phyloP scores from a whole-genome alignment of 306 rosid genomes.

The Rubus parviflorus region DNA sequence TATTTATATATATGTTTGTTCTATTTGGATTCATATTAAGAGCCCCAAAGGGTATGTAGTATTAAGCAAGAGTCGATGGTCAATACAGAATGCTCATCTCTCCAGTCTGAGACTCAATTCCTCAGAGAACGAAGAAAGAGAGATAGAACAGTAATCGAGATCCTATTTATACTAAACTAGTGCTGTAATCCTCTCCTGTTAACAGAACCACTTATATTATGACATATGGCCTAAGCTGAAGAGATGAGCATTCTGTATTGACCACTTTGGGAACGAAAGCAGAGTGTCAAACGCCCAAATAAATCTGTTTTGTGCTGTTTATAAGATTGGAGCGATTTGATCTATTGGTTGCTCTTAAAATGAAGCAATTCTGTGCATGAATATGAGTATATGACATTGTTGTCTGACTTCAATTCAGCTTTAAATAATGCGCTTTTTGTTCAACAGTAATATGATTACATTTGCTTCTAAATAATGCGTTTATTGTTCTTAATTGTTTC shows the following conservation, averaged over 20 bases:
- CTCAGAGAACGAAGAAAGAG: too few species aligned
- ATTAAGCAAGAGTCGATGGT: too few species aligned
- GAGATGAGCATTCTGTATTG: too few species aligned
- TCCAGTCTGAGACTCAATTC: too few species aligned
- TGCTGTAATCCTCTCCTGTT: too few species aligned
- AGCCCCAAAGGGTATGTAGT: background rate
- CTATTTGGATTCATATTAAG: background rate
- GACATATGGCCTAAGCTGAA: too few species aligned
- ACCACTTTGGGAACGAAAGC: background rate
- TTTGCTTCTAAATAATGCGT: constrained; percentile 1
- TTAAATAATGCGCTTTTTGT: background rate
- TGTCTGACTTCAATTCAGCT: background rate
- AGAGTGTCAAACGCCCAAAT: background rate
- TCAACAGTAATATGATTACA: background rate
- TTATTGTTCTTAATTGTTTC: background rate
- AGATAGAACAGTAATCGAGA: too few species aligned
- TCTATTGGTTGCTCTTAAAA: background rate
- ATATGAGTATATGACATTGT: background rate
- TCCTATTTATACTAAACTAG: too few species aligned
- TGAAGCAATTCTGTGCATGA: background rate
- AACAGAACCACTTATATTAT: too few species aligned
- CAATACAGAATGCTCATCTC: too few species aligned
- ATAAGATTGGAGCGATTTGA: background rate
- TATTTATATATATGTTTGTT: background rate
- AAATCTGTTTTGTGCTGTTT: background rate